These are phyloP conservation scores for Aegilops sharonensis DNA, from an alignment of 176 grass and related monocot species.

Conservation along the genomic window DNA sequence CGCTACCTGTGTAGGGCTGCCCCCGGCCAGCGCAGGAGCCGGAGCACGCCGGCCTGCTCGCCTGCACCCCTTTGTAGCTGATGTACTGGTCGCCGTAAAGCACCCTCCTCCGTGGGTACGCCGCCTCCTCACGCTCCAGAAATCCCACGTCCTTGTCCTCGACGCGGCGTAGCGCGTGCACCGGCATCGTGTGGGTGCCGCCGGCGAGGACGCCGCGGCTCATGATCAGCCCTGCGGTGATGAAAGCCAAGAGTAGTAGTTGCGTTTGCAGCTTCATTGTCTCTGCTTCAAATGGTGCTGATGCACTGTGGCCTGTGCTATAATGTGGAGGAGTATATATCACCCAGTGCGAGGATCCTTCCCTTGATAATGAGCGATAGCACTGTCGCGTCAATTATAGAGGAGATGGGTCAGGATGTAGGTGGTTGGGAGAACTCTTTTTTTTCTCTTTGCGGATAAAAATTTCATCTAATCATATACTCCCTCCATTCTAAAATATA, in stretches of 20 bases:
- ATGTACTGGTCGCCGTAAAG: background rate
- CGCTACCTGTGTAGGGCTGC: background rate
- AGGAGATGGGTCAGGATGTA: background rate
- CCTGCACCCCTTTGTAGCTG: background rate
- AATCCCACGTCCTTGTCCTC: background rate
- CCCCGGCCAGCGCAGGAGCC: constrained; percentile 19
- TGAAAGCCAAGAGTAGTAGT: background rate
- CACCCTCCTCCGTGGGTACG: constrained; percentile 25
- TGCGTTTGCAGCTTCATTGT: background rate
- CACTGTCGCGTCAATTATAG: background rate
- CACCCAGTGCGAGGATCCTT: background rate
- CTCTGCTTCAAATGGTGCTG: too few species aligned
- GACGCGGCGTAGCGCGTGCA: background rate
- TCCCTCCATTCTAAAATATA: too few species aligned
- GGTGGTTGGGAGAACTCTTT: too few species aligned
- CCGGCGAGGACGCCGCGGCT: background rate
- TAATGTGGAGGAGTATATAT: background rate
- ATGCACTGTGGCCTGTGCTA: background rate
- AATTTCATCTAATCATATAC: too few species aligned
- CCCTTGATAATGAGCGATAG: background rate
- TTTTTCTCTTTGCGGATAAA: too few species aligned
- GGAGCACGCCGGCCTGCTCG: constrained; percentile 21
- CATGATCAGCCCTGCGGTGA: background rate
- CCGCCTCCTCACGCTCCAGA: background rate
- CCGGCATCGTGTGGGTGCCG: background rate